Base-by-base conservation (phyloP, 495 filamentous ascomycete species). In the Aspergillus kassunensis region DNA sequence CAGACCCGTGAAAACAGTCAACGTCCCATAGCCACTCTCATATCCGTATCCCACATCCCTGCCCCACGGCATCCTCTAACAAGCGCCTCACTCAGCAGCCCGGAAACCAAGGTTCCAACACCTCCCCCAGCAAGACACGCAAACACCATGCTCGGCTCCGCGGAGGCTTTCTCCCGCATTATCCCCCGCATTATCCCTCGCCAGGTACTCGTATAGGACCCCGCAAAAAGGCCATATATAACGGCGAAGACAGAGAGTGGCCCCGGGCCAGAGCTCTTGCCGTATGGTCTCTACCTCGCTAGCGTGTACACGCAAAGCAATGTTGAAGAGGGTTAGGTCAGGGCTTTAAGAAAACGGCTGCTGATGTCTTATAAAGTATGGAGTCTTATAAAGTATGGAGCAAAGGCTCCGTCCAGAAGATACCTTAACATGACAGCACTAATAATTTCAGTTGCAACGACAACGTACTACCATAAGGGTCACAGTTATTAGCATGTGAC, bases 171-270 rank as follows among this genome's bases (percentile, higher is more conserved):
- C 20, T 59, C 59, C 37, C 52, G 44, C 29, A 67, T 60, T 7
- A 84, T 58, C 31, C 76, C 70, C 12, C 65, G 68, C 49, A 79
- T 76, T 27, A 80, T 70, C 8, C 75, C 84, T 0, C 77, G 67
- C 77, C 81, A 85, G 2, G 75, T 77, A 1, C 69, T 67, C 1
- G 69, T 67, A 52, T 74, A 81, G 0, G 68, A 66, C 0, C 82
- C 82, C 0, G 80, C 83, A 55, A 82, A 84, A n/a, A 84, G 57
- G 4, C 85, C 85, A 53, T 83, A 86, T 5, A 80, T 40, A 11
- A 87, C 48, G 15, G 69, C 69, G 49, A 87, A 87, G 16, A 79
- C 36, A 47, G 76, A 80, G 23, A 87, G 60, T n/a, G n/a, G n/a
- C n/a, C n/a, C n/a, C n/a, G n/a, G n/a, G n/a, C n/a, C n/a, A n/a